Evolutionary conservation across 345 rosid species (phyloP), one percentile per base, ranked within the genome.

Genomic region (Eucalyptus regnans): DNA sequence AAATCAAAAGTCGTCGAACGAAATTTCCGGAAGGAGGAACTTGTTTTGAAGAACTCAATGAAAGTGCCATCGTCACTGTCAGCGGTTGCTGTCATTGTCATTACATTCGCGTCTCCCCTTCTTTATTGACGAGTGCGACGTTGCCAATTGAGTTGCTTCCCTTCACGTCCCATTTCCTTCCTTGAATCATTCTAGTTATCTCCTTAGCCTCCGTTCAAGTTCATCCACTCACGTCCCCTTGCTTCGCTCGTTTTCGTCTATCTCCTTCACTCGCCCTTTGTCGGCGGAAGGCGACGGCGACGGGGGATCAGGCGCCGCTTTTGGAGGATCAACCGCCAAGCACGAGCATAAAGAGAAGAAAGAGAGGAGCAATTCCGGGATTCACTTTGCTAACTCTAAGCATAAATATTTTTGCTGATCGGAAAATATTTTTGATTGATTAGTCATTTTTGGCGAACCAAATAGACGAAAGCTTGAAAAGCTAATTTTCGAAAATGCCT

Each of bases 11-110:
- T 68, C 2, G 80, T 33, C 4, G 2, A 33, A 33, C 4, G 44
- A 68, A 68, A 68, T 33, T 33, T 33, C 44, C 6, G 1, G 2
- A 37, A 33, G 25, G 13, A 8, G 44, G 81, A 68, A 33, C 44
- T 68, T 20, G 25, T 33, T 17, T 37, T 33, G 25, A 33, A 68
- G 23, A 17, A 20, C 81, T 17, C 12, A 1, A 0, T 3, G 80
- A 33, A 68, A 33, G 80, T 3, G 44, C 23, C 23, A 0, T 31
- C 22, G 43, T 66, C 79, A 31, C 22, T 1, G 1, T 66, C 41
- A 16, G 2, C 7, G 12, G 23, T 16, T 23, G 43, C 7, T 37
- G 2, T 31, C 41, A 3, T 52, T 18, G 23, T 18, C 41, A 33
- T 66, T 20, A 3, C 29, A 23, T 56, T 56, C 1, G 12, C 3